Evolutionary conservation across 768 basidiomycete genomes (phyloP), one percentile per base, ranked within the genome.

Genomic region (Tremella fuciformis): DNA sequence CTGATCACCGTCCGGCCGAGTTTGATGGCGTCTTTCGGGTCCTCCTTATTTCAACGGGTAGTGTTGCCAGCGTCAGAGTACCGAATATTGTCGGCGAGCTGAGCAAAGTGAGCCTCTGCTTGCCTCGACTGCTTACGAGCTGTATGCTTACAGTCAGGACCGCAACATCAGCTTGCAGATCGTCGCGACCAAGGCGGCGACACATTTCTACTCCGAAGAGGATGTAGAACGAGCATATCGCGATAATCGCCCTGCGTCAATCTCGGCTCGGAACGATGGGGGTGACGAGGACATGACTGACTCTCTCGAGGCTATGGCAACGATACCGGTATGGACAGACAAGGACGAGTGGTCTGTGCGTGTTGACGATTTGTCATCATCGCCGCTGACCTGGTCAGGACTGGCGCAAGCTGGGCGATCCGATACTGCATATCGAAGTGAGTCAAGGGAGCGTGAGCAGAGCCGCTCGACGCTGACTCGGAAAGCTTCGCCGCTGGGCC

Each of bases 51-150:
- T 86, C 88, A 0, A 89, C 91, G 0, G 93, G 94, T 16, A 92
- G 90, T 70, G 94, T 99, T 8, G 93, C 94, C 0, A 91, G 91
- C 53, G 84, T 98, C 72, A 98, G 97, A 71, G 86, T 86, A 1
- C 91, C 93, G 2, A 81, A 96, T 54, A 96, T 99, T 58, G 89
- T 91, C n/a, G 76, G 81, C 26, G 87, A 87, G 63, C 81, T 98
- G 26, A 79, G 87, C 41, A 78, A 79, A 62, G 87, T 87, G 53
- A 44, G 88, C 82, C 38, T 19, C 40, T 50, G 15, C 8, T 34
- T 34, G 39, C 26, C 39, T 8, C 19, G 1, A 24, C 39, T 50
- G 22, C 25, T 8, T 22, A 1, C 26, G 25, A 24, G 16, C n/a
- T 13, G 8, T 40, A 19, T 26, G 15, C 48, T 42, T 26, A 29